Base-by-base conservation (phyloP, 192 early-diverging fungal genomes). In the Coemansia sp. region DNA sequence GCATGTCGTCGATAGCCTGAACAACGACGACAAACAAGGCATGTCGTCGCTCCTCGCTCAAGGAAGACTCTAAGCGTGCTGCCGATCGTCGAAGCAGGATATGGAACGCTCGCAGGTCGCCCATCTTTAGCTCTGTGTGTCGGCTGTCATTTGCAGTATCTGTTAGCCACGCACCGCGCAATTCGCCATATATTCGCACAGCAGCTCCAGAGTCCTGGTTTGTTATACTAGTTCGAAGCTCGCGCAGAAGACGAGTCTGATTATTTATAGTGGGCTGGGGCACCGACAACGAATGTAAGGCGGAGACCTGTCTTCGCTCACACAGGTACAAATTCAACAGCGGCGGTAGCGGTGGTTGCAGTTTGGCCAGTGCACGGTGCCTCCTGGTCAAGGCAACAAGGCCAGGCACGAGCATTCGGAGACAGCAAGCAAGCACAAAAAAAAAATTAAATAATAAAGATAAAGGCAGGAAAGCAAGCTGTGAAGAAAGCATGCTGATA, bases 1-100 rank as follows among this genome's bases (percentile, higher is more conserved):
- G 59, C 76, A 83, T 83, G 29, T 83, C 76, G 11, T 69, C 73
- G n/a, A 83, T 60, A 3, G 70, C 64, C 20, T 51, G 46, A 3
- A 72, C 64, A 3, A 78, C 36, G 3, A 60, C 29, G 7, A 60
- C 18, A 60, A 60, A 33, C 31, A 60, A 66, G n/a, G 18, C 44
- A 8, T 15, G 59, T 29, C 51, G 65, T 54, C 13, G 6, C 34
- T 22, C 43, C 46, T 43, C 55, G 54, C 8, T 9, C 55, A 36
- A 2, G 16, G 20, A 6, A 2, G 34, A 42, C 20, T 34, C 20
- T 16, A 27, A 3, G 20, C 20, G 33, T 8, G 47, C n/a, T 0
- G 55, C 71, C 5, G 42, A 43, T 20, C 69, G 72, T 15, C 80
- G 68, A 31, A 72, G 43, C 22, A 55, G 49, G 22, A 83, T 38